Base-by-base conservation (phyloP, 1,139 yeast genomes). In the Geotrichum restrictum region DNA sequence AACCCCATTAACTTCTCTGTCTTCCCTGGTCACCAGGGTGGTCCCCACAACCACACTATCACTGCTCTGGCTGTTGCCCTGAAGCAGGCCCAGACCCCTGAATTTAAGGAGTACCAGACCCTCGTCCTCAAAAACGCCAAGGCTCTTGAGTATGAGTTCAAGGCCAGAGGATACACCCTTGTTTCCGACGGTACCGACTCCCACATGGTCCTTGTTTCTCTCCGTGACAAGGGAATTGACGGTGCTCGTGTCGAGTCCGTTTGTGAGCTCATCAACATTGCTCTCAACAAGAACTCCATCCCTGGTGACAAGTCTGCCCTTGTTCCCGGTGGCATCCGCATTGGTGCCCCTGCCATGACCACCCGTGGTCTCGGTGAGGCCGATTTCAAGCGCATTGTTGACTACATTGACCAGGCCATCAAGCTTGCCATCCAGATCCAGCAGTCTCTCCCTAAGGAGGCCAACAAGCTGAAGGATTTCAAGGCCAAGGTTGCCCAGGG, bases 11-110 rank as follows among this genome's bases (percentile, higher is more conserved):
- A 91, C 78, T 91, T 91, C 69, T 87, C 96, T 22, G 97, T 91
- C 42, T 91, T 91, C 87, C 98, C 98, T 62, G 98, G 95, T 56
- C 97, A 91, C 73, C 98, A 91, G 77, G 98, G 98, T 76, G 98
- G 98, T 66, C 98, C 98, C 62, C 97, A 91, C 73, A 91, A 91
- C 77, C 97, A 91, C 74, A 91, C 97, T 63, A 91, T 91, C 67
- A 85, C 96, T 60, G 98, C 97, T 11, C 75, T 91, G 63, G 95
- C 97, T 6, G 95, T 88, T 56, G 97, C 97, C 22, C 80, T 91
- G 68, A 88, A 88, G 70, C 97, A 91, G 76, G 89, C 96, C 53
- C 74, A 79, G 57, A 75, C 86, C 48, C 95, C 95, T 52, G 96
- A 89, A 71, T 91, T 83, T 74, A 83, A 81, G 68, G 81, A 82